These are phyloP conservation scores for Candida tetrigidarum DNA, from an alignment of 1,139 yeast species.

Conservation along the genomic window DNA sequence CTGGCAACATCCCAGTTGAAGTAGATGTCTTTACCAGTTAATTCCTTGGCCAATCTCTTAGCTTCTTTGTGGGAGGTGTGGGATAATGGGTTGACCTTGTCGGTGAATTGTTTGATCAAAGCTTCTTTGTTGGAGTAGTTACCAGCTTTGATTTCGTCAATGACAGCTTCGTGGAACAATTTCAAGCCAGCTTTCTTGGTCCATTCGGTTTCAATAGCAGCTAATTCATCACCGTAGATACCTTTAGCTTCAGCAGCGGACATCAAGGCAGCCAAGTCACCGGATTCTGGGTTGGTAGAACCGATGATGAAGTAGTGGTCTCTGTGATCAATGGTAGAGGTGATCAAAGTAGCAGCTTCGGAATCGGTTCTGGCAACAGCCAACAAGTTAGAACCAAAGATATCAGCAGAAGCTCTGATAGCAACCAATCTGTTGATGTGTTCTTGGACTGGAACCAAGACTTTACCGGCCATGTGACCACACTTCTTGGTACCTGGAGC, in stretches of 20 bases:
- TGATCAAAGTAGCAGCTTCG: slow-evolving; percentile 94
- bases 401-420: slow-evolving; percentile 94
- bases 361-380: slow-evolving; percentile 96
- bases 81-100: slow-evolving; percentile 74
- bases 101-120: slow-evolving; percentile 67
- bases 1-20: slow-evolving; percentile 97
- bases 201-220: slow-evolving; percentile 84
- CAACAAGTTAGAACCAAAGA: slow-evolving; percentile 83
- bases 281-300: slow-evolving; percentile 81
- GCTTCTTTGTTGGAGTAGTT: slow-evolving; percentile 63
- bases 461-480: slow-evolving; percentile 99
- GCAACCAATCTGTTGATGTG: slow-evolving; percentile 94
- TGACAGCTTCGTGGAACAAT: slow-evolving; percentile 90
- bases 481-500: slow-evolving; percentile 99
- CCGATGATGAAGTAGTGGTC: slow-evolving; percentile 95
- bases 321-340: slow-evolving; percentile 92
- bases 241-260: slow-evolving; percentile 81
- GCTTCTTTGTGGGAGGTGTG: slow-evolving; percentile 82
- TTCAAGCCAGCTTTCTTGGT: slow-evolving; percentile 79
- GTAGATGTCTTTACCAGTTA: slow-evolving; percentile 83
- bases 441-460: slow-evolving; percentile 96
- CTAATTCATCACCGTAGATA: slow-evolving; percentile 70
- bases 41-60: slow-evolving; percentile 70
- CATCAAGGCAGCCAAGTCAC: slow-evolving; percentile 78
- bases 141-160: slow-evolving; percentile 76